phyloP scores from a whole-genome alignment of 2,329 filamentous ascomycete genomes.

The Biscogniauxia mediterranea region DNA sequence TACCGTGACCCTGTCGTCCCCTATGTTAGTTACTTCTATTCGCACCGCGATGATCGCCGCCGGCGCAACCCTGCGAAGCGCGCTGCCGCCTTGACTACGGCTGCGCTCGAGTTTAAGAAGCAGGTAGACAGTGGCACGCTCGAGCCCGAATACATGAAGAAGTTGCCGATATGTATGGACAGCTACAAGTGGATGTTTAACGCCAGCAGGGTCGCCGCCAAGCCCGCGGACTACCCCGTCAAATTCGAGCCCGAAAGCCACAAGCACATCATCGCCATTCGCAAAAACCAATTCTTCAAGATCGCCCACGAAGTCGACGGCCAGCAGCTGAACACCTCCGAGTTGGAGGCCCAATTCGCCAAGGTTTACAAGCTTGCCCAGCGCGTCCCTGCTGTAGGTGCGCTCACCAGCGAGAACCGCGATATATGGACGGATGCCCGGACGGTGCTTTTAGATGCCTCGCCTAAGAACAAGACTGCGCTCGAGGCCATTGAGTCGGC shows the following conservation, averaged over 20 bases:
- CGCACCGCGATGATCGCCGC: conserved; percentile 87
- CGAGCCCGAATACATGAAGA: conserved; percentile 99
- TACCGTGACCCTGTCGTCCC: conserved; percentile 96
- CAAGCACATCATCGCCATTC: conserved; percentile 84
- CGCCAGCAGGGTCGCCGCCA: conserved; percentile 77
- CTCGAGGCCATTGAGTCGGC: conserved; percentile 83
- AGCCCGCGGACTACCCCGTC: conserved; percentile 76
- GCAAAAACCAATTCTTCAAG: conserved; percentile 99
- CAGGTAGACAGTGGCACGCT: conserved; percentile 79
- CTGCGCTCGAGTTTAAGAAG: conserved; percentile 89
- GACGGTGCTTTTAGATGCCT: conserved; percentile 70
- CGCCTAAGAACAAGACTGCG: conserved; percentile 72
- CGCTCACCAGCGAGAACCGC: conserved; percentile 87
- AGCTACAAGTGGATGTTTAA: conserved; percentile 99
- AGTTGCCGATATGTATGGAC: conserved; percentile 95
- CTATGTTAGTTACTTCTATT: conserved; percentile 99
- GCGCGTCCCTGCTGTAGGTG: conserved; percentile 71
- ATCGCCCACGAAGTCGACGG: conserved; percentile 78
- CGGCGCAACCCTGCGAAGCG: conserved; percentile 87
- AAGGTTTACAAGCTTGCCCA: conserved; percentile 77
- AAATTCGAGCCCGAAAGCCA: conserved; percentile 75
- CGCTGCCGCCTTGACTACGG: conserved; percentile 84
- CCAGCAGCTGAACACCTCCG: conserved; percentile 80
- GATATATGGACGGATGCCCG: conserved; percentile 89
- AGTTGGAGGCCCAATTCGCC: conserved; percentile 87